Percentiles rank a stretch among this genome's conserved stretches.
Evolutionary conservation across 1,284 basidiomycete species (phyloP).

Genomic region (Cryptococcus wingfieldii): DNA sequence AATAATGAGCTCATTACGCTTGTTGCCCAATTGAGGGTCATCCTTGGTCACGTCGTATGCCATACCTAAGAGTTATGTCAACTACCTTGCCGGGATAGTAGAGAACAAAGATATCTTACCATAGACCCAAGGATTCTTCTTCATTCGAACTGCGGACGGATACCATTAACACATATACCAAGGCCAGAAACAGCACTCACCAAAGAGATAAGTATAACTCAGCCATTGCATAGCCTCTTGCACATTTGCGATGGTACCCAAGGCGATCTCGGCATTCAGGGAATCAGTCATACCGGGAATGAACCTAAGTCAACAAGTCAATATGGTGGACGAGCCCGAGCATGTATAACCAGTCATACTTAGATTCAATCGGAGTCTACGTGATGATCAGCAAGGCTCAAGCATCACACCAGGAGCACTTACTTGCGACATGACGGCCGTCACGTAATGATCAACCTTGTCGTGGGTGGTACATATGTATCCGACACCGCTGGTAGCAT

Average conservation of each 20-base stretch:
- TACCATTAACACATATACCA: background rate
- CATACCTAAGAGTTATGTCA: slow-evolving; percentile 58
- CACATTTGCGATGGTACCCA: slow-evolving; percentile 88
- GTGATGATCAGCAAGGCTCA: slow-evolving; percentile 5
- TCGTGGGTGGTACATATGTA: slow-evolving; percentile 95
- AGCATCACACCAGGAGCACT: slow-evolving; percentile 14
- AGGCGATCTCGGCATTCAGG: slow-evolving; percentile 90
- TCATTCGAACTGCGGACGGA: slow-evolving; percentile 70
- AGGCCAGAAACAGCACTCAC: slow-evolving; percentile 13
- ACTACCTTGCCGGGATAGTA: background rate
- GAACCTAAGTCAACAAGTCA: slow-evolving; percentile 58
- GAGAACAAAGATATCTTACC: slow-evolving; percentile 53
- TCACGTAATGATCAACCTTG: slow-evolving; percentile 87
- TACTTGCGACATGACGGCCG: slow-evolving; percentile 82
- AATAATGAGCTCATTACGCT: slow-evolving; percentile 68
- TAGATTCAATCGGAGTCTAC: slow-evolving; percentile 92
- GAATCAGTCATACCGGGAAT: slow-evolving; percentile 81
- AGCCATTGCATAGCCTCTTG: slow-evolving; percentile 91
- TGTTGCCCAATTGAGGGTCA: slow-evolving; percentile 72
- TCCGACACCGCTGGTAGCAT: slow-evolving; percentile 92
- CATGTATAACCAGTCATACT: slow-evolving; percentile 54
- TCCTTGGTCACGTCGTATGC: slow-evolving; percentile 65
- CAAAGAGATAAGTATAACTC: slow-evolving; percentile 92
- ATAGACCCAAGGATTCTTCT: slow-evolving; percentile 85
- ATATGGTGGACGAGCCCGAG: background rate